phyloP scores from a whole-genome alignment of 345 rosid genomes.

The Populus deltoides region DNA sequence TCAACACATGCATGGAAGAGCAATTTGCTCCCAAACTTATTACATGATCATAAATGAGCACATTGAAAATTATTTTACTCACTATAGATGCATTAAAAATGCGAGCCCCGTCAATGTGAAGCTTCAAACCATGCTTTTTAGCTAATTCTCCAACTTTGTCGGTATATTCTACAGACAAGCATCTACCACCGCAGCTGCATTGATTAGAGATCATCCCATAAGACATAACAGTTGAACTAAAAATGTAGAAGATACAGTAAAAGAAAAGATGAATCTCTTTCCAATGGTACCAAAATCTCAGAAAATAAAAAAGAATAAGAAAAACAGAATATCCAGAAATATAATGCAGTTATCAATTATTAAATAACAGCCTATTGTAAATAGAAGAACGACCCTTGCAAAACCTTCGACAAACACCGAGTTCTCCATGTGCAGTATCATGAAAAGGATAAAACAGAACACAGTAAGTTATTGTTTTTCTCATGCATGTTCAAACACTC shows the following conservation, averaged over 20 bases:
- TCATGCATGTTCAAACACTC: conserved; percentile 20
- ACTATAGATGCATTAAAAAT: conserved; percentile 88
- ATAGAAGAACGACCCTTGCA: not conserved
- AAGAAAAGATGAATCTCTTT: not conserved
- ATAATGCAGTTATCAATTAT: not conserved
- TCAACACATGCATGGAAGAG: not conserved
- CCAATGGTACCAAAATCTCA: not conserved
- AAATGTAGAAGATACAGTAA: not conserved
- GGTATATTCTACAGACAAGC: conserved; percentile 63
- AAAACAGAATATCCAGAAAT: not conserved
- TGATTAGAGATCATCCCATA: conserved; percentile 1
- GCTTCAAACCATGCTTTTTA: conserved; percentile 75
- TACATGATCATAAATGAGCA: not conserved
- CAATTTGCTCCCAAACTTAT: not conserved
- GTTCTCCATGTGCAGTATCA: not conserved
- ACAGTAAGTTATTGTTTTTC: not conserved
- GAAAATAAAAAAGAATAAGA: not conserved
- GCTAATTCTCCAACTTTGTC: conserved; percentile 77
- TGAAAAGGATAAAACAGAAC: not conserved
- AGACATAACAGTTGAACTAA: not conserved
- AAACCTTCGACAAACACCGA: not conserved
- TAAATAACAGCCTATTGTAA: not conserved
- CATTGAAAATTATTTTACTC: conserved; percentile 33
- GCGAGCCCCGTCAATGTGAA: conserved; percentile 96
- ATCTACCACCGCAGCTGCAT: conserved; percentile 84